phyloP scores from a whole-genome alignment of 129 eudicot species.

The Solidago caesia region DNA sequence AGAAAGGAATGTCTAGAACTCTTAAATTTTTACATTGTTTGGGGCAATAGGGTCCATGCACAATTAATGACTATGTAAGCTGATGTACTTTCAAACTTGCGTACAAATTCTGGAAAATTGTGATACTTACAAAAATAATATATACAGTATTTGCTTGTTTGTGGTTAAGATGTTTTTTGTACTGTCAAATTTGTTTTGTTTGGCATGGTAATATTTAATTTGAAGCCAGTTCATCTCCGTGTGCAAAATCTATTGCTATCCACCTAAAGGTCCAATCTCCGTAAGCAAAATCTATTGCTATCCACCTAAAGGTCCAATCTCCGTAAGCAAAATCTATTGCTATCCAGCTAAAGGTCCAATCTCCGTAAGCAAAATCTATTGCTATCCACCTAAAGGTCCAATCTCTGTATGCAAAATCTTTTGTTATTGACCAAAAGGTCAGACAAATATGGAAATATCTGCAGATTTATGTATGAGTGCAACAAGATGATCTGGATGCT shows the following conservation, averaged over 20 bases:
- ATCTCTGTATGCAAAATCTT: constrained; percentile 1
- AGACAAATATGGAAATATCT: too few species aligned
- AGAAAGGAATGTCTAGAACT: not conserved
- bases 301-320: constrained; percentile 2
- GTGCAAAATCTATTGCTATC: constrained; percentile 1
- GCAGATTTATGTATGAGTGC: too few species aligned
- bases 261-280: constrained; percentile 5
- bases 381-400: constrained; percentile 1
- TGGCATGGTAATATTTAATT: not conserved
- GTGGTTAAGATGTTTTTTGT: constrained; percentile 3
- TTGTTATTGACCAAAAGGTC: not conserved
- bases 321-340: not conserved
- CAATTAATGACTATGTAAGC: too few species aligned
- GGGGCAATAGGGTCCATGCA: too few species aligned
- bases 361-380: constrained; percentile 7
- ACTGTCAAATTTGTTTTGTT: not conserved
- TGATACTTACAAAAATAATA: not conserved
- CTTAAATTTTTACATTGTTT: too few species aligned
- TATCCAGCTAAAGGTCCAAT: constrained; percentile 4
- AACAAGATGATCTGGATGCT: too few species aligned
- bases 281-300: constrained; percentile 8
- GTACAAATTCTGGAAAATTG: not conserved
- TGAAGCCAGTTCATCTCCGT: not conserved
- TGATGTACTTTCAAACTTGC: too few species aligned
- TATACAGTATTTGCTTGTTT: not conserved